phyloP scores from a whole-genome alignment of 495 filamentous ascomycete genomes.

The Aspergillus sclerotiicarbonarius region DNA sequence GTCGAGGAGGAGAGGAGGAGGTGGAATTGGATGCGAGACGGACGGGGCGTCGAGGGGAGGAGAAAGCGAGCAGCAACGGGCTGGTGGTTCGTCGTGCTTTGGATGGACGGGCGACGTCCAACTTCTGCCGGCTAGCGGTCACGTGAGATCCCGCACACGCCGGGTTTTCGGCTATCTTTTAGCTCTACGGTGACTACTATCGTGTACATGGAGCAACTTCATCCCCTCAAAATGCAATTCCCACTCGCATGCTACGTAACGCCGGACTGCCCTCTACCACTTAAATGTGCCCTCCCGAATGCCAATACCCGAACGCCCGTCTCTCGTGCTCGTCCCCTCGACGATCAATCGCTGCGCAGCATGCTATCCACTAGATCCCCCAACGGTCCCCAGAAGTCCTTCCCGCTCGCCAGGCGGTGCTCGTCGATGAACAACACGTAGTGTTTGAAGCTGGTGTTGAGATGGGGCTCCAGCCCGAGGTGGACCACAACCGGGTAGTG shows the following conservation, averaged over 20 bases:
- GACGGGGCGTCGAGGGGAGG: conserved; percentile 30
- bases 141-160: conserved; percentile 36
- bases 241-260: conserved; percentile 14
- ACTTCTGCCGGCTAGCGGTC: conserved; percentile 40
- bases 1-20: conserved; percentile 21
- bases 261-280: conserved; percentile 2
- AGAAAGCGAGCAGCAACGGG: conserved; percentile 5
- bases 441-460: conserved; percentile 99
- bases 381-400: conserved; percentile 97
- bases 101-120: conserved; percentile 34
- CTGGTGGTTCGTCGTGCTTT: conserved; percentile 14
- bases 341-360: conserved; percentile 80
- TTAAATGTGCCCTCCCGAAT: conserved; percentile 12
- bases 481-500: conserved; percentile 97
- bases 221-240: not conserved
- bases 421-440: conserved; percentile 97
- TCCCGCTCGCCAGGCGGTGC: conserved; percentile 81
- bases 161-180: conserved; percentile 25
- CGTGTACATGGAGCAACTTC: no score
- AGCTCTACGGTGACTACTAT: no score
- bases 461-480: conserved; percentile 90
- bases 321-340: conserved; percentile 12
- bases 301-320: conserved; percentile 29
- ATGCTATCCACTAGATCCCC: conserved; percentile 97
- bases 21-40: conserved; percentile 26